Conservation (phyloP, 2,329 filamentous ascomycete species). For the Ascochyta fabae region DNA sequence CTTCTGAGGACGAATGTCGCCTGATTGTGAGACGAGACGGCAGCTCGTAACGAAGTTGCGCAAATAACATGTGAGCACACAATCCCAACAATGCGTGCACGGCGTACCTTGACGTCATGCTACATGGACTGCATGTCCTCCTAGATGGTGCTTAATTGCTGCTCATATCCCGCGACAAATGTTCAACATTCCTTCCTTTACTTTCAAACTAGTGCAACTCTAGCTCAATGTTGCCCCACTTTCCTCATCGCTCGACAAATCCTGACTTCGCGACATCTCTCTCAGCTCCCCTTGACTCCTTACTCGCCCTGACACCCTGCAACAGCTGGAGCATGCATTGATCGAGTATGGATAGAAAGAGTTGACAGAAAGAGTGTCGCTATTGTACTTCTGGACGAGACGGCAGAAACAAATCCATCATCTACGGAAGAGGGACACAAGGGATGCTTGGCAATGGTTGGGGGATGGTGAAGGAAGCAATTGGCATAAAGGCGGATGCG, state of each 20-base stretch:
- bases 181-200: conserved; percentile 1
- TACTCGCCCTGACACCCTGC: neutral
- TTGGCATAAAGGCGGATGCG: neutral
- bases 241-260: neutral
- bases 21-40: conserved; percentile 7
- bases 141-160: neutral
- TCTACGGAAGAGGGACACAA: neutral
- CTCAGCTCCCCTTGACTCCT: neutral
- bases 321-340: neutral
- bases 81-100: neutral
- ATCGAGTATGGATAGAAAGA: neutral
- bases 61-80: neutral
- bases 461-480: neutral
- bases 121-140: too few relatives aligned
- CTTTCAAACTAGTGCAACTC: conserved; percentile 3
- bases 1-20: conserved; percentile 7
- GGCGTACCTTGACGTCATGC: neutral
- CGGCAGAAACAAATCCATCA: neutral
- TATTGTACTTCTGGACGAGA: neutral
- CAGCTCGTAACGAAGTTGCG: conserved; percentile 5
- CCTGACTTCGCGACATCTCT: neutral
- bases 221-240: conserved; percentile 1
- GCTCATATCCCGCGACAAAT: neutral
- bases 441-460: neutral
- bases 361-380: neutral